Percentiles rank a stretch among this genome's conserved stretches.
These are phyloP conservation scores for Dendrobium officinale DNA, from an alignment of 106 monocot genomes.

Conservation along the genomic window DNA sequence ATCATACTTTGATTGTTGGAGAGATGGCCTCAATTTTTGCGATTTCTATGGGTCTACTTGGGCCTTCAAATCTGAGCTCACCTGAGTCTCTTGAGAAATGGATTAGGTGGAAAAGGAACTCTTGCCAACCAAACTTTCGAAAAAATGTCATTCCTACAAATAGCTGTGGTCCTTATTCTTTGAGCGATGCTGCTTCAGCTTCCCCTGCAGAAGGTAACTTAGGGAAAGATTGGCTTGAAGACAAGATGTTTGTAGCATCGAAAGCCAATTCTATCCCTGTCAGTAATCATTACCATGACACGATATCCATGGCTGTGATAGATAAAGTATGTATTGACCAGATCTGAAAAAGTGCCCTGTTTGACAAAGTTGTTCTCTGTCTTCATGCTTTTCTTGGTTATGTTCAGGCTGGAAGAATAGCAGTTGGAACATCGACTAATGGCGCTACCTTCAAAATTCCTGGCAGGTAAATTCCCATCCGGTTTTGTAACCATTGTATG, in stretches of 20 bases:
- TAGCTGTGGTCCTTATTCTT: constrained; percentile 67
- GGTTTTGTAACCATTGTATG: neutral
- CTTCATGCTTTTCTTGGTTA: neutral
- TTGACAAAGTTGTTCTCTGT: neutral
- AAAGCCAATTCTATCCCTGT: constrained; percentile 17
- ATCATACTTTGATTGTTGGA: constrained; percentile 82
- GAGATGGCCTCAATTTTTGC: constrained; percentile 82
- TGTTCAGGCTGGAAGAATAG: neutral
- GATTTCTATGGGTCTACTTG: constrained; percentile 89
- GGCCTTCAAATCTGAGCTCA: constrained; percentile 73
- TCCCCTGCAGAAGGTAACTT: too few relatives aligned
- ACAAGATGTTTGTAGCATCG: neutral
- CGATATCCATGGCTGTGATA: constrained; percentile 93
- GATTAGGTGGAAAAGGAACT: constrained; percentile 57
- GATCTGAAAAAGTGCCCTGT: neutral
- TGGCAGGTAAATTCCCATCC: constrained; percentile 47
- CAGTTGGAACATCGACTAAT: constrained; percentile 91
- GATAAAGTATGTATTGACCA: constrained; percentile 43
- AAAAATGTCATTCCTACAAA: constrained; percentile 59
- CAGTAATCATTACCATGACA: constrained; percentile 58
- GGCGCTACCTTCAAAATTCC: constrained; percentile 93
- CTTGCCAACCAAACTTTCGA: constrained; percentile 80
- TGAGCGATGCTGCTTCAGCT: neutral
- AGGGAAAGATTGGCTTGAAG: neutral
- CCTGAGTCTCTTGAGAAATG: constrained; percentile 67